Evolutionary conservation across 208 protist genomes (phyloP), one percentile per base, ranked within the genome.

Genomic region (Crithidia bombi): DNA sequence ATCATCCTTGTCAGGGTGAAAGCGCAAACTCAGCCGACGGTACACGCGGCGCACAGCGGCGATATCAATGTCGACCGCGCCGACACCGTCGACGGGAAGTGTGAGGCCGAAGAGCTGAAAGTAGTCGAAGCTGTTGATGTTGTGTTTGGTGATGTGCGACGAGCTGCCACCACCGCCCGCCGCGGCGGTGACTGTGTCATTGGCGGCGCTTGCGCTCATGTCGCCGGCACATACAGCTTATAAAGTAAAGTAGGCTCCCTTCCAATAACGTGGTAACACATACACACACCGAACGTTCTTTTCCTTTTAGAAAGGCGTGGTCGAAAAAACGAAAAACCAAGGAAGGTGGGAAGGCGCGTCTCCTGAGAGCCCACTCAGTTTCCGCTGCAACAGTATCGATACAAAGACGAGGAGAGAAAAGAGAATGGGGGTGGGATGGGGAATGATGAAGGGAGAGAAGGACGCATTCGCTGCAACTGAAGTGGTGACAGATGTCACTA

Each of bases 1-100:
- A 57, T 73, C 55, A 65, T 95, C 90, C 76, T 95, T 95, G 74
- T 95, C 90, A 12, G 90, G 90, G 66, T 95, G 90, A 61, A 95
- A 95, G 28, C 85, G 67, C 12, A 95, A 73, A 12, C 83, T 87
- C 38, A 86, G 79, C 19, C 87, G 87, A 23, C 90, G 87, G 74
- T 92, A 93, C n/a, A 50, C 26, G 25, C 81, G 81, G 5, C 66
- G 71, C 32, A 88, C 43, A 12, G 49, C 32, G 11, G 49, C 41
- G 14, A 65, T 25, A 25, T 85, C 78, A 17, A 82, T 38, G n/a
- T 56, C 56, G 11, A n/a, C 57, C 1, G 26, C 54, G 36, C 30
- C 7, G 7, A 28, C 19, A 23, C 28, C 21, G 17, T 38, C 62
- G 32, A 17, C 52, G 23, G 56, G 35, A 9, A 50, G 30, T 51